These are phyloP conservation scores for Talaromyces sp. DNA, from an alignment of 2,329 filamentous ascomycete species.

Conservation along the genomic window DNA sequence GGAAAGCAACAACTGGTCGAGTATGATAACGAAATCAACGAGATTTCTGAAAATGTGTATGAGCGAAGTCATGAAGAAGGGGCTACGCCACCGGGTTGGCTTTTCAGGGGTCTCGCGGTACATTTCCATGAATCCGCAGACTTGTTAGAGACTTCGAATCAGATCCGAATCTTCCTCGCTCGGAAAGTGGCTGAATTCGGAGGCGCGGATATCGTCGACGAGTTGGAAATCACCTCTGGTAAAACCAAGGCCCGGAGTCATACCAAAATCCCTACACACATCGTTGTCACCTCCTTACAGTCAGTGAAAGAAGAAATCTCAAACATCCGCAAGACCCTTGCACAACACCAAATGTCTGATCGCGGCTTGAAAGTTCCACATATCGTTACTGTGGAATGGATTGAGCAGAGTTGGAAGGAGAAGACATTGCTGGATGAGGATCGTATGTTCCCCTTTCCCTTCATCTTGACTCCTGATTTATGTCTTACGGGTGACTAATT, in stretches of 20 bases:
- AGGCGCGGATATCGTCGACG: constrained; percentile 58
- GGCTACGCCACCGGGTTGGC: constrained; percentile 38
- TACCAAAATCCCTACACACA: constrained; percentile 64
- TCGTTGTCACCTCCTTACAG: constrained; percentile 57
- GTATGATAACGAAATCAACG: constrained; percentile 34
- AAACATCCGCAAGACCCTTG: constrained; percentile 32
- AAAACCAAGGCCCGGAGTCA: not conserved
- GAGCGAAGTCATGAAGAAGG: constrained; percentile 21
- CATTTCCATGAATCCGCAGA: constrained; percentile 39
- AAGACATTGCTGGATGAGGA: constrained; percentile 79
- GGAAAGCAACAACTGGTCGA: not conserved
- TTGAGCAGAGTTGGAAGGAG: constrained; percentile 77
- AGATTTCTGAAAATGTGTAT: constrained; percentile 49
- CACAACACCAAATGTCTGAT: constrained; percentile 21
- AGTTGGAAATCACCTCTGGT: constrained; percentile 37
- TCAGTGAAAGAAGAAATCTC: constrained; percentile 34
- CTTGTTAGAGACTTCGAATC: constrained; percentile 5
- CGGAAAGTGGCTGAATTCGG: constrained; percentile 66
- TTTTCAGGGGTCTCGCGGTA: constrained; percentile 50
- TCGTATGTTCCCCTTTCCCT: constrained; percentile 29
- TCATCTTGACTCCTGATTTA: not conserved
- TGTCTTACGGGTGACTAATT: not conserved
- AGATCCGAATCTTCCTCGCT: constrained; percentile 38
- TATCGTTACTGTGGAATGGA: constrained; percentile 69
- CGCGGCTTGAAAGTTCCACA: constrained; percentile 59